phyloP scores from a whole-genome alignment of 2,329 filamentous ascomycete genomes.

The Aureobasidium sp. region DNA sequence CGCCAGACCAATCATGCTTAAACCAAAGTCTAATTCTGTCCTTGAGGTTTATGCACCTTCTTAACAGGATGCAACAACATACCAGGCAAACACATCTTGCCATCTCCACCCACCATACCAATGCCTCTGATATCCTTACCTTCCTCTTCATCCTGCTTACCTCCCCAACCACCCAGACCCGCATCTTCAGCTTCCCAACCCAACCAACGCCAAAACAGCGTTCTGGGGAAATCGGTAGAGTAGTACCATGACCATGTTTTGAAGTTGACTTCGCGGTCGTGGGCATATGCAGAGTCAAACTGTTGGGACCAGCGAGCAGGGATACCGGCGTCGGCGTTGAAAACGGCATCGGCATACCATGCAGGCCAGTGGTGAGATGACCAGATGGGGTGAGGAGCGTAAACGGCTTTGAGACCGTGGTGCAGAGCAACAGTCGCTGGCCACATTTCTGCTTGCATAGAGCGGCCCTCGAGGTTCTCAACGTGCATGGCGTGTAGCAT shows the following conservation, averaged over 20 bases:
- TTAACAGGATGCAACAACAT: conserved; percentile 90
- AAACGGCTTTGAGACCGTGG: conserved; percentile 88
- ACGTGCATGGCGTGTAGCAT: conserved; percentile 83
- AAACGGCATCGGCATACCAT: conserved; percentile 65
- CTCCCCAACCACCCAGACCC: conserved; percentile 57
- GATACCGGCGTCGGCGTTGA: conserved; percentile 61
- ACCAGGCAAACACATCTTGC: conserved; percentile 82
- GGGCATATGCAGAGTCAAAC: conserved; percentile 35
- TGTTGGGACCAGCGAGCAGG: conserved; percentile 40
- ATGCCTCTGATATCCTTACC: conserved; percentile 8
- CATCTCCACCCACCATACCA: conserved; percentile 48
- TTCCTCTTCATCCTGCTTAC: conserved; percentile 14
- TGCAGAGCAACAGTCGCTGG: conserved; percentile 79
- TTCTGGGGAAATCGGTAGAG: conserved; percentile 70
- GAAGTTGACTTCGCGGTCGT: conserved; percentile 81
- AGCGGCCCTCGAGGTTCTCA: conserved; percentile 79
- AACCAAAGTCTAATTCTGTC: neutral
- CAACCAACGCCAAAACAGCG: conserved; percentile 78
- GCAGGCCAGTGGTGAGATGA: conserved; percentile 81
- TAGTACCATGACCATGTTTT: conserved; percentile 87
- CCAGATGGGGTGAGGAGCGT: conserved; percentile 80
- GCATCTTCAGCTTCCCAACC: conserved; percentile 73
- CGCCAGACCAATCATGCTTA: neutral
- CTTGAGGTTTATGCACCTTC: conserved; percentile 18
- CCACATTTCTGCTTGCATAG: conserved; percentile 97